These are phyloP conservation scores for Diaporthe caulivora DNA, from an alignment of 2,329 filamentous ascomycete species.

Conservation along the genomic window DNA sequence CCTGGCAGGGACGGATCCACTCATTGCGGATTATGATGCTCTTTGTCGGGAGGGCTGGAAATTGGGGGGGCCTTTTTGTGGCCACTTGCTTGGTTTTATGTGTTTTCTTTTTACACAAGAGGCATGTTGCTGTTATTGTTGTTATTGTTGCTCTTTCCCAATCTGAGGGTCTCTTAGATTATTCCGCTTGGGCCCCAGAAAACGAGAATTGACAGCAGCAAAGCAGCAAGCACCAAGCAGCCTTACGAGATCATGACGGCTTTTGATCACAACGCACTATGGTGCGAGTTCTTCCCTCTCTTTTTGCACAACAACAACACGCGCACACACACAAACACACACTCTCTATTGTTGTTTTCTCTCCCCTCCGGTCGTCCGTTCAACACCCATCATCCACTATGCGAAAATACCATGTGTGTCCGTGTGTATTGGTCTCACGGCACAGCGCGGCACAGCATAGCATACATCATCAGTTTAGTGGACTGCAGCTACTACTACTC, in stretches of 20 bases:
- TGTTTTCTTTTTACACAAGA: background rate
- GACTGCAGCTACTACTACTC: background rate
- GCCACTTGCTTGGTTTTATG: background rate
- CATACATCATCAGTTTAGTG: conserved; percentile 2
- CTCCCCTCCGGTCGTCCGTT: background rate
- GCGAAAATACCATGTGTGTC: conserved; percentile 13
- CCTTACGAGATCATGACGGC: conserved; percentile 18
- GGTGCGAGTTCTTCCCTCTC: background rate
- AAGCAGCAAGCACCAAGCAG: background rate
- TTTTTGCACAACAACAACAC: background rate
- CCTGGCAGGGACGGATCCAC: background rate
- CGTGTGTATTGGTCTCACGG: conserved; percentile 1
- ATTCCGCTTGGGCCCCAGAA: conserved; percentile 1
- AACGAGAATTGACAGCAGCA: conserved; percentile 22
- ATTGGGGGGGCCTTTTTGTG: background rate
- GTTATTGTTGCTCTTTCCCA: background rate
- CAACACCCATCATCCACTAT: background rate
- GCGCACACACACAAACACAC: background rate
- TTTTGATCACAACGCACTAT: background rate
- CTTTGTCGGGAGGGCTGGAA: background rate
- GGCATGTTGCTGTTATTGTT: background rate
- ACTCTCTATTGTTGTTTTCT: background rate
- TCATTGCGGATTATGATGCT: background rate
- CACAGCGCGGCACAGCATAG: conserved; percentile 2
- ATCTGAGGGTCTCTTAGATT: conserved; percentile 8